Evolutionary conservation across 1,284 basidiomycete genomes (phyloP), one percentile per base, ranked within the genome.

Genomic region (Apiotrichum akiyoshidainum): DNA sequence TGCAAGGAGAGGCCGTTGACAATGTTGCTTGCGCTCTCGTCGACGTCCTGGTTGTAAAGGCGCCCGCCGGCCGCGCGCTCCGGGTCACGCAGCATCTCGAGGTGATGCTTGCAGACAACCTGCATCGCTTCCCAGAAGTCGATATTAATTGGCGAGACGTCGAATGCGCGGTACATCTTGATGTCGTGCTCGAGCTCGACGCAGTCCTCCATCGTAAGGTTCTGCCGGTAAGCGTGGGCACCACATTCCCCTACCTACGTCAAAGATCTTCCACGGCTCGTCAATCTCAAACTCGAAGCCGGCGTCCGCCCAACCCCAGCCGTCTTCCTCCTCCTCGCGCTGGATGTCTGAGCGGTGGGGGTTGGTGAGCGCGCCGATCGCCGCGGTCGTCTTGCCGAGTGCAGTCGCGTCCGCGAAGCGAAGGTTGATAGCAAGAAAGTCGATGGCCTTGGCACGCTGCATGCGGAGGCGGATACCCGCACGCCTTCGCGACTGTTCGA

Each of bases 121-220:
- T 95, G 89, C 90, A 99, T 95, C 67, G 95, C 90, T 60, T 92
- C 90, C 96, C 96, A 99, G 75, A 98, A 99, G 66, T 98, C 94
- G 58, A 94, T 85, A 72, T 95, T 94, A 42, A 86, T 80, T 14
- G 92, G 86, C 19, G 84, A 84, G 68, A 88, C 87, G 74, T 99
- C 96, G 40, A 99, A 82, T 9, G 85, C 83, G 45, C 98, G 82
- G 73, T 98, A 97, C 71, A 87, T 86, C 76, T 93, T 88, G 66
- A 99, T 97, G 73, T 99, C 95, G 52, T 90, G 87, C 64, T 96
- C 89, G 21, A 99, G 81, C 76, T 99, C 95, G 65, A 93, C 86
- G 4, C 92, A 89, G 80, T 99, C 94, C 55, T 88, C 85, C 1
- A 87, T 79, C 17, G 89, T 86, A 35, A 99, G 82, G 73, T 89